phyloP scores from a whole-genome alignment of 2,329 filamentous ascomycete genomes.

The Calonectria henricotiae region DNA sequence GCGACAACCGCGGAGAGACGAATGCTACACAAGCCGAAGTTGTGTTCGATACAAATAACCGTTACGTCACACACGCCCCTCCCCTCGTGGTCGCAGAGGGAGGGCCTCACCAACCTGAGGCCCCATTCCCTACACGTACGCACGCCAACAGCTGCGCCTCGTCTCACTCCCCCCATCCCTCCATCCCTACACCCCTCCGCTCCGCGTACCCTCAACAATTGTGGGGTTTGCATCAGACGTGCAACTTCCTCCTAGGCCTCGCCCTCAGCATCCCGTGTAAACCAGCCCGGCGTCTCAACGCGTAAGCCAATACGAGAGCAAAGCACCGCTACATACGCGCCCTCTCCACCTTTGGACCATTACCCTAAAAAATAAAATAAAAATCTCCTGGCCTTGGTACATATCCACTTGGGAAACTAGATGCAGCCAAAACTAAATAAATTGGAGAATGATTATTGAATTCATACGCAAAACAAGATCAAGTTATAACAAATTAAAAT shows the following conservation, averaged over 20 bases:
- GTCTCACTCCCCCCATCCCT: background rate
- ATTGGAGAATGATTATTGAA: background rate
- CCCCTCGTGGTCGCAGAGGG: background rate
- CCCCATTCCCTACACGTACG: background rate
- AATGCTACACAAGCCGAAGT: background rate
- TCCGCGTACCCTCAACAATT: too few relatives aligned
- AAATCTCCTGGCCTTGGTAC: background rate
- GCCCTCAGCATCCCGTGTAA: background rate
- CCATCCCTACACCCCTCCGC: too few relatives aligned
- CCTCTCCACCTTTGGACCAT: background rate
- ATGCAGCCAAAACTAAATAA: background rate
- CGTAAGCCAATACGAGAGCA: slow-evolving; percentile 50
- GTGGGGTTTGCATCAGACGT: background rate
- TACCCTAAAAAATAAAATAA: too few relatives aligned
- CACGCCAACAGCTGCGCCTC: background rate
- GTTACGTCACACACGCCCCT: background rate
- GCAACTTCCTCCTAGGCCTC: background rate
- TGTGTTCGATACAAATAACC: background rate
- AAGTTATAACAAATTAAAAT: too few relatives aligned
- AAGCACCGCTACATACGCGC: background rate
- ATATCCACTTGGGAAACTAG: background rate
- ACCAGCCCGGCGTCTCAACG: slow-evolving; percentile 31
- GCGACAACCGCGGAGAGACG: background rate
- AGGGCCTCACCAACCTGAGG: background rate
- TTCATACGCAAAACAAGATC: too few relatives aligned